Evolutionary conservation across 495 filamentous ascomycete species (phyloP).

Genomic region (Tuber aestivum): DNA sequence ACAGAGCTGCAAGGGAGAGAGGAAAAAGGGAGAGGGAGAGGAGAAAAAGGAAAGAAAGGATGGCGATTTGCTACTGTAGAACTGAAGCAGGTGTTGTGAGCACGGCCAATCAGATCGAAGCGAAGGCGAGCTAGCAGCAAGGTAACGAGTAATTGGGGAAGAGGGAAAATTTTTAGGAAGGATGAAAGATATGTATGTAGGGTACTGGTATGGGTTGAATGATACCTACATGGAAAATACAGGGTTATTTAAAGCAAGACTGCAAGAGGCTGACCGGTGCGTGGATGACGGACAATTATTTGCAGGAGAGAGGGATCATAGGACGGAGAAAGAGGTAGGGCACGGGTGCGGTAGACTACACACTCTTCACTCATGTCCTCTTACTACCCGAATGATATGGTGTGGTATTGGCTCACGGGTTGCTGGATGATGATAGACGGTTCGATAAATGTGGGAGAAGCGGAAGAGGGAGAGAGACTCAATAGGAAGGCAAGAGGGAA

Average conservation of each 20-base stretch:
- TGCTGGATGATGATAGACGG: neutral
- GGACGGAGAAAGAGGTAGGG: neutral
- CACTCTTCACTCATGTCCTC: neutral
- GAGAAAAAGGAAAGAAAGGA: neutral
- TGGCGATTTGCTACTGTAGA: neutral
- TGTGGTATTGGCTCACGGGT: neutral
- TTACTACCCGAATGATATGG: neutral
- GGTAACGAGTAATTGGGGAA: neutral
- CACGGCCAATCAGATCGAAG: neutral
- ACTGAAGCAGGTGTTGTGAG: neutral
- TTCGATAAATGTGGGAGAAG: neutral
- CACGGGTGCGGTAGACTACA: neutral
- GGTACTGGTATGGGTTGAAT: neutral
- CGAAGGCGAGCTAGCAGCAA: neutral
- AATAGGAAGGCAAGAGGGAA: neutral
- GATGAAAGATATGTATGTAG: neutral
- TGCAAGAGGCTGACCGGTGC: neutral
- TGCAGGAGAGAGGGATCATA: neutral
- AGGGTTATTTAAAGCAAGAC: neutral
- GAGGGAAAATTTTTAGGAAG: neutral
- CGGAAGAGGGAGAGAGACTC: neutral
- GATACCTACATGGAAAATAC: neutral
- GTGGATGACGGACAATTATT: neutral
- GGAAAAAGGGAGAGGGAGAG: neutral
- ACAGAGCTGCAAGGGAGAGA: slow-evolving; percentile 1